These are phyloP conservation scores for Daldinia caldariorum DNA, from an alignment of 495 filamentous ascomycete genomes.

Conservation along the genomic window DNA sequence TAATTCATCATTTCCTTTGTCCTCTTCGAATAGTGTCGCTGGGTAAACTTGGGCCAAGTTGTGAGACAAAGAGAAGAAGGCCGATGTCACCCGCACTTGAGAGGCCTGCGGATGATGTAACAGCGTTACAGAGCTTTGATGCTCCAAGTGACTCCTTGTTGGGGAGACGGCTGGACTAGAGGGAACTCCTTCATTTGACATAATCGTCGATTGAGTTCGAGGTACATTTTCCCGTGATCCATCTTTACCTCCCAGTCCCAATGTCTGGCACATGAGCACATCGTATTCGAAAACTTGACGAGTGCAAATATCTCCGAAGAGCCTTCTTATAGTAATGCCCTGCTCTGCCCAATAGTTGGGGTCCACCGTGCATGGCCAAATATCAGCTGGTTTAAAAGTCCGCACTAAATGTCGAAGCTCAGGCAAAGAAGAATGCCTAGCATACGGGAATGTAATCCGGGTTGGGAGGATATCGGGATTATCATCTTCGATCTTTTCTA, in stretches of 20 bases:
- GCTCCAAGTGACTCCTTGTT: not conserved
- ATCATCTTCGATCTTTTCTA: slow-evolving; percentile 2
- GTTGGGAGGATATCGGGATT: slow-evolving; percentile 48
- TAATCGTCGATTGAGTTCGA: slow-evolving; percentile 1
- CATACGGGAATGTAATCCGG: slow-evolving; percentile 78
- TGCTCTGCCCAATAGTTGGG: slow-evolving; percentile 66
- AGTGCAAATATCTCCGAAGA: slow-evolving; percentile 79
- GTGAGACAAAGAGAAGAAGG: not conserved
- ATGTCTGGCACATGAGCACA: slow-evolving; percentile 59
- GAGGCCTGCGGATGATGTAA: not conserved
- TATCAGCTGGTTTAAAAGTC: slow-evolving; percentile 75
- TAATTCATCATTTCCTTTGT: slow-evolving; percentile 17
- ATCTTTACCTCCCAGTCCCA: not conserved
- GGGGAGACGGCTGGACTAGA: not conserved
- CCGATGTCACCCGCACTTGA: not conserved
- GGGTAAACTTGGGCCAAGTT: slow-evolving; percentile 2
- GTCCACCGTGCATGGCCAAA: slow-evolving; percentile 86
- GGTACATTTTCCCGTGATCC: not conserved
- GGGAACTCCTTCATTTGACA: not conserved
- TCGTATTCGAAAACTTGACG: slow-evolving; percentile 72
- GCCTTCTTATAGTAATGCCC: slow-evolving; percentile 65
- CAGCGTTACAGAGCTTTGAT: not conserved
- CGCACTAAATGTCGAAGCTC: slow-evolving; percentile 79
- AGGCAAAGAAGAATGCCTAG: slow-evolving; percentile 85
- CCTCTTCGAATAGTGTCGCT: not conserved